Evolutionary conservation across 2,329 filamentous ascomycete genomes (phyloP).

Genomic region (Aureobasidium vineae): DNA sequence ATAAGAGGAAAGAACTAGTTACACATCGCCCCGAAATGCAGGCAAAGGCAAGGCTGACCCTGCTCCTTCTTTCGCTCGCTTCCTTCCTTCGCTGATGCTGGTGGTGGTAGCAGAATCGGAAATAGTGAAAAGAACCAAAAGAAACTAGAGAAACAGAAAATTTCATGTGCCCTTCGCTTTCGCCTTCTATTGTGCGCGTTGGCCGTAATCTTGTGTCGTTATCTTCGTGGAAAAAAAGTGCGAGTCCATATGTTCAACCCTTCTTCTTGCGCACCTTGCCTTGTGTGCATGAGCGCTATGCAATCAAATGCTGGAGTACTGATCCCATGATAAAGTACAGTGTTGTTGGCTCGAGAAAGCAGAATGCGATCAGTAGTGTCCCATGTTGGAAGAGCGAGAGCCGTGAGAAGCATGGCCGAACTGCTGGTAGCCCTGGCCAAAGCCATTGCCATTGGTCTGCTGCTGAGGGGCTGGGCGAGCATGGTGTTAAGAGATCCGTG

Average conservation of each 20-base stretch:
- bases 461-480: constrained; percentile 21
- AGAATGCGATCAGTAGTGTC: constrained; percentile 23
- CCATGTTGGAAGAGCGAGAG: constrained; percentile 18
- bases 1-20: constrained; percentile 7
- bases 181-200: constrained; percentile 18
- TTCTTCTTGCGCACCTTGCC: background rate
- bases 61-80: constrained; percentile 8
- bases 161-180: constrained; percentile 1
- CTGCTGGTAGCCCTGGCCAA: constrained; percentile 7
- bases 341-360: background rate
- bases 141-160: constrained; percentile 15
- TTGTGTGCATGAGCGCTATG: background rate
- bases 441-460: constrained; percentile 18
- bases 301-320: constrained; percentile 1
- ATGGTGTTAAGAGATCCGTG: constrained; percentile 22
- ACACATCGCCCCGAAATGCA: constrained; percentile 21
- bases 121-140: background rate
- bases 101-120: constrained; percentile 6
- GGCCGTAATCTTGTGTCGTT: constrained; percentile 23
- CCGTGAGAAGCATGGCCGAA: constrained; percentile 13
- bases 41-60: background rate
- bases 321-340: constrained; percentile 15
- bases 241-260: constrained; percentile 10
- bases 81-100: constrained; percentile 25
- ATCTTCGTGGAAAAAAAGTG: constrained; percentile 19